These are phyloP conservation scores for Schrenkiella parvula DNA, from an alignment of 345 rosid species.

Conservation along the genomic window DNA sequence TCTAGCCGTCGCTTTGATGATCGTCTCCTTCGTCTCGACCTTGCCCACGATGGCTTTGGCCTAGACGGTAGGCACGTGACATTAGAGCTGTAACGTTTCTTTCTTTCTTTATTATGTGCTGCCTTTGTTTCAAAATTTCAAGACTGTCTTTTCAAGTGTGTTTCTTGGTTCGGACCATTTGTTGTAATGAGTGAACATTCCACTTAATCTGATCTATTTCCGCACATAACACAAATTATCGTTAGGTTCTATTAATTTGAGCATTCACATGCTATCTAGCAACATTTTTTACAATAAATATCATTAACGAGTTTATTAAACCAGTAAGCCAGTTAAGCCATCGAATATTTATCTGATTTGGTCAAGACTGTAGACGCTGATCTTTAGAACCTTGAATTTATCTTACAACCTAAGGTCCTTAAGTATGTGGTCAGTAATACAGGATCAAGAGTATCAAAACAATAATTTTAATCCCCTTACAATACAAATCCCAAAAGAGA, in stretches of 20 bases:
- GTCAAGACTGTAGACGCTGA: background rate
- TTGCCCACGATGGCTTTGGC: slow-evolving; percentile 14
- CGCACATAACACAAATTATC: background rate
- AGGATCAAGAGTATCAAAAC: background rate
- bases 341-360: background rate
- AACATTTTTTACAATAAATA: background rate
- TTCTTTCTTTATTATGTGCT: background rate
- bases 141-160: background rate
- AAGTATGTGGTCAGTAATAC: slow-evolving; percentile 8
- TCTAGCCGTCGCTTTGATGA: slow-evolving; percentile 17
- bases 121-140: slow-evolving; percentile 5
- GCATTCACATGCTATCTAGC: background rate
- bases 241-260: background rate
- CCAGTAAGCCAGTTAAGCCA: too few species aligned
- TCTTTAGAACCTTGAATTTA: background rate
- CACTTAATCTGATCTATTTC: background rate
- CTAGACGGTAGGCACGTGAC: background rate
- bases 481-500: background rate
- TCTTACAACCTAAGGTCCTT: slow-evolving; percentile 24
- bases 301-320: background rate
- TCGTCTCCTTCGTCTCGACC: slow-evolving; percentile 30
- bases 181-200: slow-evolving; percentile 17
- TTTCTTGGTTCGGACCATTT: slow-evolving; percentile 10
- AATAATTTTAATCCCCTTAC: background rate
- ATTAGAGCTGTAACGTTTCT: slow-evolving; percentile 9